A percentile compares a stretch with the other conserved stretches of the same genome.
phyloP scores from a whole-genome alignment of 2,329 filamentous ascomycete genomes.

The Apiospora marii region DNA sequence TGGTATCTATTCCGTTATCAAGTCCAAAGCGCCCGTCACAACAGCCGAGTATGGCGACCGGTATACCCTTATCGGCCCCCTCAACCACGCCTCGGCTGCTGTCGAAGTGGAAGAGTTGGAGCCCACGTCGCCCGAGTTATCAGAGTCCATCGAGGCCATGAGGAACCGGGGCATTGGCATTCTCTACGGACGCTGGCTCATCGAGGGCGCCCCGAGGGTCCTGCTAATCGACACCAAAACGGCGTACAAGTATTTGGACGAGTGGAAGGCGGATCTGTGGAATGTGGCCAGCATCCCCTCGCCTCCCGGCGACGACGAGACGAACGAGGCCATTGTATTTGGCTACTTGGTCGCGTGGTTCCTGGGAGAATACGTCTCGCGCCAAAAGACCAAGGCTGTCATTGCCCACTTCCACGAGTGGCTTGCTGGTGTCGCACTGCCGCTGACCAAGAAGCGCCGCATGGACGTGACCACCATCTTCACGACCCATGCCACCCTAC shows the following conservation, averaged over 20 bases:
- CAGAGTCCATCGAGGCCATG: constrained; percentile 90
- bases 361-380: constrained; percentile 94
- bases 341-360: constrained; percentile 98
- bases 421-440: constrained; percentile 92
- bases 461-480: constrained; percentile 99
- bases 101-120: constrained; percentile 96
- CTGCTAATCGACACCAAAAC: constrained; percentile 95
- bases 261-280: constrained; percentile 98
- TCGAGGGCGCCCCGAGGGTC: constrained; percentile 93
- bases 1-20: constrained; percentile 98
- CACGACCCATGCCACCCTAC: constrained; percentile 94
- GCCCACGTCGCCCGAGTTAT: constrained; percentile 80
- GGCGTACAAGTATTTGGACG: constrained; percentile 87
- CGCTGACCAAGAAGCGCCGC: constrained; percentile 88
- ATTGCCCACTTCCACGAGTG: constrained; percentile 99
- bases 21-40: constrained; percentile 97
- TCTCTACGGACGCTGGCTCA: constrained; percentile 95
- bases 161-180: constrained; percentile 88
- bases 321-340: constrained; percentile 97
- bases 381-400: constrained; percentile 90
- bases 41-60: constrained; percentile 98
- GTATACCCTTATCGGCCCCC: constrained; percentile 93
- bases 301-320: constrained; percentile 89
- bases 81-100: constrained; percentile 92
- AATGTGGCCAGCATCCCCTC: constrained; percentile 92